Evolutionary conservation across 78 protist genomes (phyloP).

Genomic region (Cavenderia fasciculata): DNA sequence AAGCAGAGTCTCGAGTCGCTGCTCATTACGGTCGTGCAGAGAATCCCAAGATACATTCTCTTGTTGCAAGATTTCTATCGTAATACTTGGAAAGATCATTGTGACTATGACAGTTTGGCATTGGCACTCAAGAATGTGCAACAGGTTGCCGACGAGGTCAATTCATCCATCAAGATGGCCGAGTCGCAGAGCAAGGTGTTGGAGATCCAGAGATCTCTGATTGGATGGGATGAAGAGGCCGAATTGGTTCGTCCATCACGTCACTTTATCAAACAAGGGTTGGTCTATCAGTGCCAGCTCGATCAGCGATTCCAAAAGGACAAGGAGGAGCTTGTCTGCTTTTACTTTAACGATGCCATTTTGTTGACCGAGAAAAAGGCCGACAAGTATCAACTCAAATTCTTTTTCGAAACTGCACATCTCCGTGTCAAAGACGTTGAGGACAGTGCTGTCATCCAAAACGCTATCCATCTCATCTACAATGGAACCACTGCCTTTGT

Average conservation of each 20-base stretch:
- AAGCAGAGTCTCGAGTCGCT: slow-evolving; percentile 41
- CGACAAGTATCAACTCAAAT: slow-evolving; percentile 9
- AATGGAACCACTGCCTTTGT: slow-evolving; percentile 21
- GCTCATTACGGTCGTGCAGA: slow-evolving; percentile 41
- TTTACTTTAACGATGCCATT: slow-evolving; percentile 30
- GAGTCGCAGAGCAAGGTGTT: slow-evolving; percentile 63
- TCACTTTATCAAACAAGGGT: slow-evolving; percentile 43
- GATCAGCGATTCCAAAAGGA: slow-evolving; percentile 57
- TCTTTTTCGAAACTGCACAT: slow-evolving; percentile 26
- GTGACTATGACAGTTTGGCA: slow-evolving; percentile 10
- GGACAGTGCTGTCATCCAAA: slow-evolving; percentile 47
- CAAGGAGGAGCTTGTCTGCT: not conserved
- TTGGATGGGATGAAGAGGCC: slow-evolving; percentile 28
- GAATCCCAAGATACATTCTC: slow-evolving; percentile 65
- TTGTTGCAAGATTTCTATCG: slow-evolving; percentile 10
- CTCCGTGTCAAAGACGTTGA: slow-evolving; percentile 48
- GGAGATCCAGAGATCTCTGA: slow-evolving; percentile 42
- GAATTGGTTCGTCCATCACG: slow-evolving; percentile 57
- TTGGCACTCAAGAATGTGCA: slow-evolving; percentile 26
- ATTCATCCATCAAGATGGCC: slow-evolving; percentile 25
- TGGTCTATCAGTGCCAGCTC: slow-evolving; percentile 17
- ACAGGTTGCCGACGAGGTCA: slow-evolving; percentile 30
- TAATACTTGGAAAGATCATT: slow-evolving; percentile 63
- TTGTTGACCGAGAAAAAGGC: slow-evolving; percentile 18
- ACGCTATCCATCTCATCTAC: slow-evolving; percentile 32